These are phyloP conservation scores for Adansonia digitata DNA, from an alignment of 345 rosid species.

Conservation along the genomic window DNA sequence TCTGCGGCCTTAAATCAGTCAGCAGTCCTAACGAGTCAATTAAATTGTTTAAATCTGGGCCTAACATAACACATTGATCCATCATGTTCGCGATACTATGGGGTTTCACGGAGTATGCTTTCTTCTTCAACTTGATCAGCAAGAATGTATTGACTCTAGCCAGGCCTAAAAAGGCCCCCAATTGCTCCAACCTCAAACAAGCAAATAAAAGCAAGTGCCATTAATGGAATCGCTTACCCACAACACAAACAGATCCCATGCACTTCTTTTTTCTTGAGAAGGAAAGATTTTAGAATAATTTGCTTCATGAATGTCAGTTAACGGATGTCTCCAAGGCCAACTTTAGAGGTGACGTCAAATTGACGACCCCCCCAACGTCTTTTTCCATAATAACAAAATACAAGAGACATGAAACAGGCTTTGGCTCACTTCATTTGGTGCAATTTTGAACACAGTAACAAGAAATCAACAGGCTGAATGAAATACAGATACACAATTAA, in stretches of 20 bases:
- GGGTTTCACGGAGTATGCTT: too few relatives aligned
- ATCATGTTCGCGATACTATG: too few relatives aligned
- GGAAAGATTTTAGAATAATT: background rate
- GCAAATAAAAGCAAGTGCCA: background rate
- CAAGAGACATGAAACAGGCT: background rate
- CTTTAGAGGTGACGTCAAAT: background rate
- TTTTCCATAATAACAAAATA: background rate
- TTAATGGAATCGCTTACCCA: background rate
- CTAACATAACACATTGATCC: too few relatives aligned
- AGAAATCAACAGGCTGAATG: background rate
- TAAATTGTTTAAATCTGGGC: too few relatives aligned
- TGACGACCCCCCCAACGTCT: background rate
- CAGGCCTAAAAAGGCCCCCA: too few relatives aligned
- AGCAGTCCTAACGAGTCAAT: too few relatives aligned
- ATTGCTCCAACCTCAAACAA: background rate
- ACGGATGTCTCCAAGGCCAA: background rate
- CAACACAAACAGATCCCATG: background rate
- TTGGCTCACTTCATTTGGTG: background rate
- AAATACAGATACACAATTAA: background rate
- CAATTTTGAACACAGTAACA: background rate
- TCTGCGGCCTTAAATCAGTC: too few relatives aligned
- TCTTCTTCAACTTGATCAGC: too few relatives aligned
- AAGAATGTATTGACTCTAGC: too few relatives aligned
- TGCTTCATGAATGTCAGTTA: background rate
- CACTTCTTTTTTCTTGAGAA: background rate